Percentiles rank a stretch among this genome's conserved stretches.
These are phyloP conservation scores for Infundibulicybe gibba DNA, from an alignment of 768 basidiomycete genomes.

Conservation along the genomic window DNA sequence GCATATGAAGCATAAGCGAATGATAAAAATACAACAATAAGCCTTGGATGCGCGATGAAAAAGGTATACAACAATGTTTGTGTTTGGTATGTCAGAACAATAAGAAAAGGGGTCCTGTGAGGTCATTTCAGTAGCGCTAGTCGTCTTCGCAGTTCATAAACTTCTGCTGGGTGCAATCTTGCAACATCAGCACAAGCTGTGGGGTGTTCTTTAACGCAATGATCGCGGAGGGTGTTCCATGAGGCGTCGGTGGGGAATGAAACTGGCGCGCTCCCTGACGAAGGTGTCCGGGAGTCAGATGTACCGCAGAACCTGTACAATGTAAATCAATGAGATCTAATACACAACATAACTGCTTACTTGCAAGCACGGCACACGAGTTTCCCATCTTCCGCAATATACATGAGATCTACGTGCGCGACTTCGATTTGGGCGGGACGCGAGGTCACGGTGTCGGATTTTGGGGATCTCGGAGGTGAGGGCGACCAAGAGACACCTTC, in stretches of 20 bases:
- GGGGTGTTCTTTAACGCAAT: conserved; percentile 29
- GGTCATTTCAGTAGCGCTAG: conserved; percentile 5
- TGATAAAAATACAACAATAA: conserved; percentile 4
- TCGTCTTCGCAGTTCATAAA: conserved; percentile 28
- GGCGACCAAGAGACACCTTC: not conserved
- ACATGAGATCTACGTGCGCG: conserved; percentile 35
- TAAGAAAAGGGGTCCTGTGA: no score
- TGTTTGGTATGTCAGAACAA: no score
- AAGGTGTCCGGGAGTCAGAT: not conserved
- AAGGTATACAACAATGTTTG: no score
- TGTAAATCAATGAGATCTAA: not conserved
- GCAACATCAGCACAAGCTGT: conserved; percentile 30
- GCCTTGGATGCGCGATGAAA: no score
- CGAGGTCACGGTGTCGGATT: no score
- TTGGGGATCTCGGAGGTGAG: not conserved
- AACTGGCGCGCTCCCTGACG: not conserved
- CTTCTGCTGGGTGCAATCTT: conserved; percentile 25
- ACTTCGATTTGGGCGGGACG: conserved; percentile 12
- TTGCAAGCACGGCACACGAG: conserved; percentile 35
- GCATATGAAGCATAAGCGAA: not conserved
- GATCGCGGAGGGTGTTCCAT: conserved; percentile 32
- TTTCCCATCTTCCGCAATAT: conserved; percentile 19
- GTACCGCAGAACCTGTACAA: not conserved
- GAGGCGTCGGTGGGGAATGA: conserved; percentile 23
- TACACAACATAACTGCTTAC: conserved; percentile 17